Percentiles rank a stretch among this genome's conserved stretches.
These are phyloP conservation scores for Musa beccarii DNA, from an alignment of 176 grass and related monocot genomes.

Conservation along the genomic window DNA sequence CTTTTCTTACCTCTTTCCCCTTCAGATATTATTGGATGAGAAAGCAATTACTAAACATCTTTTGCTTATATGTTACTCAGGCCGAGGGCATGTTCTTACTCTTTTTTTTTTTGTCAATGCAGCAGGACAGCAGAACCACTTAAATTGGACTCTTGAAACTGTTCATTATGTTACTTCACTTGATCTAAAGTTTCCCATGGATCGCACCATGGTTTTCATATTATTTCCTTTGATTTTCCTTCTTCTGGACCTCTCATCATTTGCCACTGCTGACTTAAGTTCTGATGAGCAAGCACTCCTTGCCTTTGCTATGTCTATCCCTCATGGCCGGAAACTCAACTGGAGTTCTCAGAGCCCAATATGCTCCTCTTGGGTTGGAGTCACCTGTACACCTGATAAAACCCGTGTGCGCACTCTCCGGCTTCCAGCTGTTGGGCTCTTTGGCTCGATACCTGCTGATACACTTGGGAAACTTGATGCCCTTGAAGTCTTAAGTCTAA, in stretches of 20 bases:
- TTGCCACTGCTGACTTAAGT: constrained; percentile 55
- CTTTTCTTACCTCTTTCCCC: background rate
- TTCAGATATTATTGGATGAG: background rate
- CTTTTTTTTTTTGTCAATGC: constrained; percentile 12
- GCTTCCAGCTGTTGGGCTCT: constrained; percentile 79
- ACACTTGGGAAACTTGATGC: constrained; percentile 89
- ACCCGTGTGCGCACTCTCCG: constrained; percentile 63
- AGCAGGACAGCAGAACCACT: constrained; percentile 27
- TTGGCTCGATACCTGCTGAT: constrained; percentile 64
- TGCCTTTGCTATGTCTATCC: constrained; percentile 66
- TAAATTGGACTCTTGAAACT: constrained; percentile 11
- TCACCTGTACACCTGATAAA: constrained; percentile 69
- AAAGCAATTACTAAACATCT: constrained; percentile 4
- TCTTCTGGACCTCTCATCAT: constrained; percentile 31
- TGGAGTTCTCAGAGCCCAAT: constrained; percentile 57
- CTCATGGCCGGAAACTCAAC: constrained; percentile 89
- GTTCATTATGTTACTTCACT: constrained; percentile 9
- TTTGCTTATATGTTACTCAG: constrained; percentile 5
- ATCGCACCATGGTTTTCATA: constrained; percentile 18
- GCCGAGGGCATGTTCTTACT: constrained; percentile 5
- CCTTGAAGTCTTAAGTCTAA: constrained; percentile 77
- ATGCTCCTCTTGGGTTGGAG: constrained; percentile 85
- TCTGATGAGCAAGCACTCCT: constrained; percentile 81
- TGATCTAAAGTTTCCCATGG: constrained; percentile 34
- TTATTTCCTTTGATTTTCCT: constrained; percentile 38